These are phyloP conservation scores for Chalciporus sphaerocephalus DNA, from an alignment of 768 basidiomycete genomes.

Conservation along the genomic window DNA sequence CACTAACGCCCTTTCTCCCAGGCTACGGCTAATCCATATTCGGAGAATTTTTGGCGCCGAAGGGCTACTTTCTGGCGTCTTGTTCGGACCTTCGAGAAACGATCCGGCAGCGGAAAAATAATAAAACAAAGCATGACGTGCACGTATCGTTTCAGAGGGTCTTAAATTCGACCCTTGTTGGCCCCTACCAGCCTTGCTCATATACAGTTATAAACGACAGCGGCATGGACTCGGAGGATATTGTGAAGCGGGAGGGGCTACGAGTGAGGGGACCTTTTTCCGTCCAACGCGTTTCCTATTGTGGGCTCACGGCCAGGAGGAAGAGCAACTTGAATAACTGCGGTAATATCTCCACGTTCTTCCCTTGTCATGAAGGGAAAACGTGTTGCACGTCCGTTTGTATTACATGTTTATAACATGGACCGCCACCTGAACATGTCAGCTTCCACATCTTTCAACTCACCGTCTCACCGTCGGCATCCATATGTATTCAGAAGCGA, in stretches of 20 bases:
- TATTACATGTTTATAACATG: constrained; percentile 17
- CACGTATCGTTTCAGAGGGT: constrained; percentile 2
- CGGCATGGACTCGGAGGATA: constrained; percentile 12
- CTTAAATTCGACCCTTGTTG: constrained; percentile 11
- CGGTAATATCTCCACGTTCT: neutral
- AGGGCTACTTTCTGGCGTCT: neutral
- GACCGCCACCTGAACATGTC: constrained; percentile 13
- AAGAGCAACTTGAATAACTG: neutral
- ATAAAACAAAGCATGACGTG: constrained; percentile 3
- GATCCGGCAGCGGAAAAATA: constrained; percentile 10
- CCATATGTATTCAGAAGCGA: constrained; percentile 1
- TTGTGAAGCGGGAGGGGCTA: constrained; percentile 1
- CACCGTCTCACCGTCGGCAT: constrained; percentile 2
- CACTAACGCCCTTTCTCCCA: neutral
- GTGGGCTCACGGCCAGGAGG: neutral
- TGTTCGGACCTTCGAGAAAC: neutral
- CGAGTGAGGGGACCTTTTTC: neutral
- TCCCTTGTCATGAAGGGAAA: neutral
- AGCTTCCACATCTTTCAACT: constrained; percentile 3
- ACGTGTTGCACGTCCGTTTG: constrained; percentile 18
- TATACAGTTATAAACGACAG: constrained; percentile 9
- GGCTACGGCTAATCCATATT: constrained; percentile 7
- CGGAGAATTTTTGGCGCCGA: constrained; percentile 10
- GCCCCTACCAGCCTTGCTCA: neutral
- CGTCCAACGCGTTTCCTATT: neutral